Base-by-base conservation (phyloP, 139 green algal genomes). In the Gonium pectorale region DNA sequence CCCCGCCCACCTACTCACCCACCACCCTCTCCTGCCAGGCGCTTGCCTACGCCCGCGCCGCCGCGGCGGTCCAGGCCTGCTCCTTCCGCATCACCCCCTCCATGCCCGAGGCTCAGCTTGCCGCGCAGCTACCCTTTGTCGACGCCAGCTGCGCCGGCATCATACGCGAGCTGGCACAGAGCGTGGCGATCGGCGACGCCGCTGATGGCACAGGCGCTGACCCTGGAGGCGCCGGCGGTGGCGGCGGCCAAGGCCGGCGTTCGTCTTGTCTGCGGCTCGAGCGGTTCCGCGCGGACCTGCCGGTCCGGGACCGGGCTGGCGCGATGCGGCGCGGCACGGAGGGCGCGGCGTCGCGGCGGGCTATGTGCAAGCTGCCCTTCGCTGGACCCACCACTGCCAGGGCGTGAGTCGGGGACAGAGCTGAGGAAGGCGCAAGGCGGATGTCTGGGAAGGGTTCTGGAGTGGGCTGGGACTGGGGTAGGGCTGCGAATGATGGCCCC, bases 11-110 rank as follows among this genome's bases (percentile, higher is more conserved):
- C 68, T 1, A 29, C 68, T 15, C 2, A 21, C 5, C 43, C 68
- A 15, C 19, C n/a, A n/a, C n/a, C n/a, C n/a, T n/a, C n/a, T n/a
- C n/a, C n/a, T n/a, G n/a, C 29, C 75, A 83, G 75, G 75, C 59
- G 29, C 75, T 83, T 0, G 75, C 75, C 21, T 83, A 83, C 60
- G 75, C 75, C 19, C 75, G 75, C 41, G 75, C 75, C 59, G 75
- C 75, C n/a, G 75, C 75, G 15, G 9, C 75, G 3, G 75, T 83
- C 17, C 59, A 72, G 59, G 75, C 41, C 19, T 83, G 75, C 60
- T 40, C 75, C 75, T 83, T 83, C 75, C 60, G 60, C 60, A 62
- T 83, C 41, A 38, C 29, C n/a, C 15, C 8, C 41, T 24, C 27
- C 60, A 62, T 83, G n/a, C 15, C 2, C 1, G 59, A 62, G 11